Conservation (phyloP, 2,329 filamentous ascomycete species). For the Magnaporthiopsis incrustans region DNA sequence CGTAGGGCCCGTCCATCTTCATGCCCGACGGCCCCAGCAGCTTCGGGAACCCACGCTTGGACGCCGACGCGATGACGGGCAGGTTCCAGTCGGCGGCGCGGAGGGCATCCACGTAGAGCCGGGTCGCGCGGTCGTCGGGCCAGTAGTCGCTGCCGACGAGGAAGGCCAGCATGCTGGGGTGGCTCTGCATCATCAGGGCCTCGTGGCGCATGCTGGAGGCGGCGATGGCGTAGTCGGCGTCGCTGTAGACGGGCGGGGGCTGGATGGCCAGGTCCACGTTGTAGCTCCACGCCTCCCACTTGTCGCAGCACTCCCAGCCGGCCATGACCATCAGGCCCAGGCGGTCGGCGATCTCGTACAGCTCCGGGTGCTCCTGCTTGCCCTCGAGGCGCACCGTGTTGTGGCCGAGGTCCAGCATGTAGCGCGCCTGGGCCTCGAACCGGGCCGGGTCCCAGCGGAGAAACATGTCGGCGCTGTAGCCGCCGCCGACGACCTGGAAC, state of each 20-base stretch:
- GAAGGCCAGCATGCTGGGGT: slow-evolving; percentile 51
- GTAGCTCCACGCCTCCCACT: slow-evolving; percentile 58
- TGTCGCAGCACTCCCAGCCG: slow-evolving; percentile 61
- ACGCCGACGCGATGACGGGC: slow-evolving; percentile 50
- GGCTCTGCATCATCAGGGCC: slow-evolving; percentile 49
- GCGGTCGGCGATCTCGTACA: slow-evolving; percentile 51
- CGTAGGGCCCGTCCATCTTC: slow-evolving; percentile 61
- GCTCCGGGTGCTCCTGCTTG: slow-evolving; percentile 53
- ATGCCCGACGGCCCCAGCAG: slow-evolving; percentile 48
- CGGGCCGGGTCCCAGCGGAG: slow-evolving; percentile 44
- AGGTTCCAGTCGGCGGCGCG: slow-evolving; percentile 43
- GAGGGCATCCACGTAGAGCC: slow-evolving; percentile 44
- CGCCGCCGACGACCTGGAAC: slow-evolving; percentile 53
- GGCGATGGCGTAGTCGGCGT: slow-evolving; percentile 46
- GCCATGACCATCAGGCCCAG: slow-evolving; percentile 54
- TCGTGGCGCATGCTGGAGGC: slow-evolving; percentile 51
- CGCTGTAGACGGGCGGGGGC: slow-evolving; percentile 33
- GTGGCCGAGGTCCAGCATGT: slow-evolving; percentile 51
- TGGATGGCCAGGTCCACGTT: slow-evolving; percentile 41
- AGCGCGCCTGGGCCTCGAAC: slow-evolving; percentile 39
- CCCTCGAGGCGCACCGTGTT: slow-evolving; percentile 58
- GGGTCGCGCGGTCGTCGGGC: slow-evolving; percentile 49
- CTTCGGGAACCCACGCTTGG: slow-evolving; percentile 43
- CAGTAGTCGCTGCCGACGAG: slow-evolving; percentile 56
- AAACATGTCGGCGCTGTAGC: slow-evolving; percentile 55